Conservation (phyloP, 2,329 filamentous ascomycete species). For the Eutypella sp. region DNA sequence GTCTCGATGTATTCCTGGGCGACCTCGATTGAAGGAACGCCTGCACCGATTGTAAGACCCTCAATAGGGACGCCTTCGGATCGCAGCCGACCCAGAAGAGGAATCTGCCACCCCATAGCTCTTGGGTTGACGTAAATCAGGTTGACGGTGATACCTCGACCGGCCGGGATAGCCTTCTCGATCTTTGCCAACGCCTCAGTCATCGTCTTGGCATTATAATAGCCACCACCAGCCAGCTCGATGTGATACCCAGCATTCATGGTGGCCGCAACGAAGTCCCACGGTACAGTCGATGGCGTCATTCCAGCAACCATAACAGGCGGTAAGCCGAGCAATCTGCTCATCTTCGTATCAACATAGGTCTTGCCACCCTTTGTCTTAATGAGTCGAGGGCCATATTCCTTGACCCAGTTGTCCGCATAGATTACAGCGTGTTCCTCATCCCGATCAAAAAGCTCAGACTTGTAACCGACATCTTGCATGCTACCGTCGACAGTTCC, state of each 20-base stretch:
- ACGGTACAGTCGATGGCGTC: slow-evolving; percentile 84
- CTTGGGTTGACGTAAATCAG: slow-evolving; percentile 87
- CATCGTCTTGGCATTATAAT: slow-evolving; percentile 79
- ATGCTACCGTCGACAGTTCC: slow-evolving; percentile 90
- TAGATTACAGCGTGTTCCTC: slow-evolving; percentile 92
- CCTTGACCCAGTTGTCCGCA: slow-evolving; percentile 95
- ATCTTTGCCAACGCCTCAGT: slow-evolving; percentile 79
- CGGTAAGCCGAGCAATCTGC: slow-evolving; percentile 74
- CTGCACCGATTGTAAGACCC: slow-evolving; percentile 86
- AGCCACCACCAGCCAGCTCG: slow-evolving; percentile 84
- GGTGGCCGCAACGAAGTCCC: slow-evolving; percentile 86
- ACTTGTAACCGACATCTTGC: slow-evolving; percentile 92
- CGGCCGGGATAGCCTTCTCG: slow-evolving; percentile 75
- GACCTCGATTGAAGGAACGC: slow-evolving; percentile 89
- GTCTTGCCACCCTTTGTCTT: slow-evolving; percentile 86
- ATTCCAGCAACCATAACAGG: slow-evolving; percentile 90
- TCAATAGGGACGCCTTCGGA: slow-evolving; percentile 87
- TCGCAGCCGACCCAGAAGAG: slow-evolving; percentile 72
- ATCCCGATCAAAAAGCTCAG: slow-evolving; percentile 94
- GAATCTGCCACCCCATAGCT: slow-evolving; percentile 91
- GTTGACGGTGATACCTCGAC: slow-evolving; percentile 84
- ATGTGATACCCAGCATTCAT: slow-evolving; percentile 96
- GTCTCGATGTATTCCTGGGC: slow-evolving; percentile 93
- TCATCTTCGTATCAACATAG: slow-evolving; percentile 96
- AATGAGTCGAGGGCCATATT: slow-evolving; percentile 87